Conservation (phyloP, 2,329 filamentous ascomycete genomes). For the Phialocephala subalpina region DNA sequence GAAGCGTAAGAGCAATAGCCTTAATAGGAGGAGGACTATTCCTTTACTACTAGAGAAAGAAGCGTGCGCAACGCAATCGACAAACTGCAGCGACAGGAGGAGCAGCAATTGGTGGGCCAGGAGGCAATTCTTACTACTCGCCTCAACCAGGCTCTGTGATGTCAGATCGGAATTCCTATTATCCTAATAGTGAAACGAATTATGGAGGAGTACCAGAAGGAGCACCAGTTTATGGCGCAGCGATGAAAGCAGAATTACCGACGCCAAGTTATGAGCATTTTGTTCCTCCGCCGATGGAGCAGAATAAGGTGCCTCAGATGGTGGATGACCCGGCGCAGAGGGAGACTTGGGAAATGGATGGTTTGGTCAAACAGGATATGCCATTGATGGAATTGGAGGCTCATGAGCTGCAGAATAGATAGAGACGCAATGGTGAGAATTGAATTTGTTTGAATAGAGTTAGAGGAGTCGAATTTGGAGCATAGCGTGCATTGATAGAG, state of each 20-base stretch:
- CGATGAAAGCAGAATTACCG: conserved; percentile 1
- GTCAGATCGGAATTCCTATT: not conserved
- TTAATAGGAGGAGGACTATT: conserved; percentile 4
- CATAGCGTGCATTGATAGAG: conserved; percentile 12
- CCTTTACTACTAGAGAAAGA: not conserved
- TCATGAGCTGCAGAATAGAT: not conserved
- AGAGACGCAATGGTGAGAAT: not conserved
- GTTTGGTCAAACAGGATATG: not conserved
- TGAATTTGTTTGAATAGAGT: not conserved
- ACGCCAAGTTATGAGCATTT: not conserved
- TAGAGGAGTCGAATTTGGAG: not conserved
- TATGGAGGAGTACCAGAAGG: not conserved
- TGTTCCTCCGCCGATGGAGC: not conserved
- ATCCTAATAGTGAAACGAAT: not conserved
- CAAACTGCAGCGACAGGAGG: not conserved
- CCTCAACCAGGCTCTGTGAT: not conserved
- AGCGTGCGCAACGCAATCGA: not conserved
- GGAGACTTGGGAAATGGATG: conserved; percentile 1
- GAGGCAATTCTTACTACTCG: not conserved
- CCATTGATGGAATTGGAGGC: conserved; percentile 7
- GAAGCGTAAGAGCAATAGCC: not conserved
- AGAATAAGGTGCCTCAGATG: not conserved
- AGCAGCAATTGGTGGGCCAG: not conserved
- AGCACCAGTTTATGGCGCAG: not conserved
- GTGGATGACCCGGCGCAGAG: not conserved